Conservation (phyloP, 1,284 basidiomycete species). For the Sporisorium iseilematis-ciliati region DNA sequence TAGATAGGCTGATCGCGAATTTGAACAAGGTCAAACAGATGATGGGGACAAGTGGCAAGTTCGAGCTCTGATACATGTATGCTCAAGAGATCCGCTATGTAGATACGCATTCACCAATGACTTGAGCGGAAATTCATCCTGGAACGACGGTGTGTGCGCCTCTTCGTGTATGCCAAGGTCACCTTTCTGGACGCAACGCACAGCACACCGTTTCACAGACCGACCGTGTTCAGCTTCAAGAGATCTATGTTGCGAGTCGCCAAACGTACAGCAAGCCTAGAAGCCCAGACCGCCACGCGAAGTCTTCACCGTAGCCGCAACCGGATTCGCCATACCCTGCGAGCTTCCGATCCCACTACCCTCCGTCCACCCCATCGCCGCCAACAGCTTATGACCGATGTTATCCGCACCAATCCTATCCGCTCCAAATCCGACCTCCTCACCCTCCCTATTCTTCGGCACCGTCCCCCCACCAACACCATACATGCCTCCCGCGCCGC, state of each 20-base stretch:
- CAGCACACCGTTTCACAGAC: background rate
- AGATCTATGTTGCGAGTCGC: background rate
- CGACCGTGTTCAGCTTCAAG: background rate
- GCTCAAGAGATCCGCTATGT: background rate
- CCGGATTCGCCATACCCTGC: conserved; percentile 63
- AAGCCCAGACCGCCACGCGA: conserved; percentile 63
- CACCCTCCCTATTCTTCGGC: conserved; percentile 63
- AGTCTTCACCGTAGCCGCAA: conserved; percentile 66
- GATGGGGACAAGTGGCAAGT: conserved; percentile 20
- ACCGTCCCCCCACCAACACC: conserved; percentile 47
- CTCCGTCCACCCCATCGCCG: conserved; percentile 67
- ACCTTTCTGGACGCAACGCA: too few relatives aligned
- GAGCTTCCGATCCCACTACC: conserved; percentile 63
- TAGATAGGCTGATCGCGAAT: conserved; percentile 36
- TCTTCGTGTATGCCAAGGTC: too few relatives aligned
- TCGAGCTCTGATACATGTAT: conserved; percentile 23
- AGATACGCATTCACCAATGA: background rate
- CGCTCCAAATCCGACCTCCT: conserved; percentile 65
- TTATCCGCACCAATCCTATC: conserved; percentile 67
- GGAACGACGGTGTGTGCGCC: too few relatives aligned
- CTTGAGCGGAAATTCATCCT: too few relatives aligned
- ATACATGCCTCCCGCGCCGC: conserved; percentile 20
- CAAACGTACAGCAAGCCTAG: conserved; percentile 9
- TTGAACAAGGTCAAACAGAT: conserved; percentile 47
- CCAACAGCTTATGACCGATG: conserved; percentile 65